Base-by-base conservation (phyloP, 2,329 filamentous ascomycete species). In the Hypoxylon rubiginosum region DNA sequence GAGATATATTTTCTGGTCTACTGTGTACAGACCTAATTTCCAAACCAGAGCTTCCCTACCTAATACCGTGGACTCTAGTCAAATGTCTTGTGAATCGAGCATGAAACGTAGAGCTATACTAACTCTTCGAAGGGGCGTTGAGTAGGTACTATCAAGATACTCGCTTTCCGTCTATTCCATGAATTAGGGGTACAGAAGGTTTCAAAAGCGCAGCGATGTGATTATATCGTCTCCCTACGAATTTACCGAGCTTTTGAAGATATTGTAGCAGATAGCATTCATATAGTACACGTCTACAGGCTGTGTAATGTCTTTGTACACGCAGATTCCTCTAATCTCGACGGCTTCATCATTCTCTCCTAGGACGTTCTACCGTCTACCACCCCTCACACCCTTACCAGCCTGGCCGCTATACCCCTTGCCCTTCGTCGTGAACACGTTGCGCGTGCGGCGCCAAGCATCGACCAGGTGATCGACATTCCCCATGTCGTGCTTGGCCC, bases 401-500 rank as follows among this genome's bases (percentile, higher is more conserved):
- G 46, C 24, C 11, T 39, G 34, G 6, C 30, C 49, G 28, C 39
- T 39, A 43, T 67, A 67, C 28, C 62, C 66, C 56, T 68, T 71
- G 49, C 70, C 73, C 66, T 72, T 73, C 17, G 74, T 76, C 26
- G 76, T 78, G 51, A 81, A 77, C 21, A 81, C 78, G 71, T 79
- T 82, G 67, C 81, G 74, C 48, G 74, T 75, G 71, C 78, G 76
- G 50, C 79, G 77, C 82, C 82, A 94, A 70, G 87, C 85, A 73
- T 85, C 82, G 62, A 97, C 93, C 74, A 95, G 84, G 71, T 91
- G 89, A 79, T 97, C 92, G 69, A 97, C 92, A 74, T 88, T 93
- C 67, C 94, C 92, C 82, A 93, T 88, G 81, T 97, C 94, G 80
- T 97, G 94, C 81, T 90, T 91, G 64, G 92, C 89, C 84, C 94